Conservation (phyloP, 2,329 filamentous ascomycete species). For the Coniella lustricola region DNA sequence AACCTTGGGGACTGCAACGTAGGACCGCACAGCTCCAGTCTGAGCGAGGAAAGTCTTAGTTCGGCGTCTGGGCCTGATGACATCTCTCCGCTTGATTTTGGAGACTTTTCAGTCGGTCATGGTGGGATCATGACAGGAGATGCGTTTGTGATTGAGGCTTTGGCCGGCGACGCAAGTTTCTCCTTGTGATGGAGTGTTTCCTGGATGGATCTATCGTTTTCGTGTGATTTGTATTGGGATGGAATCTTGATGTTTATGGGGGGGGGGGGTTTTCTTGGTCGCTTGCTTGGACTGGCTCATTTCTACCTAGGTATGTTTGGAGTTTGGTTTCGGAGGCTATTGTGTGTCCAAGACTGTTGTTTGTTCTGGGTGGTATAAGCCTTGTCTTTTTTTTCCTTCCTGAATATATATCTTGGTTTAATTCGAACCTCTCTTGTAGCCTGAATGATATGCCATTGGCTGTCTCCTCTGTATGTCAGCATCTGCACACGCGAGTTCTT, state of each 20-base stretch:
- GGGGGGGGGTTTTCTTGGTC: too few relatives aligned
- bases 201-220: constrained; percentile 13
- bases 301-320: too few relatives aligned
- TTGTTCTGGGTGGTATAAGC: not conserved
- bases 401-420: too few relatives aligned
- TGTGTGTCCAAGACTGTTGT: too few relatives aligned
- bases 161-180: constrained; percentile 30
- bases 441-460: too few relatives aligned
- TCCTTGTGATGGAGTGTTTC: constrained; percentile 29
- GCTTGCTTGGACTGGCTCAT: too few relatives aligned
- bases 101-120: constrained; percentile 18
- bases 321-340: too few relatives aligned
- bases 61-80: constrained; percentile 40
- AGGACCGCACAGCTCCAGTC: constrained; percentile 36
- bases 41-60: constrained; percentile 53
- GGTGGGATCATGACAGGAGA: constrained; percentile 9
- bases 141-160: constrained; percentile 31
- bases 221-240: not conserved
- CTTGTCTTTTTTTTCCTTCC: too few relatives aligned
- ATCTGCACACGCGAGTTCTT: too few relatives aligned
- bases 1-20: constrained; percentile 44
- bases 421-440: too few relatives aligned
- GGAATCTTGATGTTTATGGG: too few relatives aligned
- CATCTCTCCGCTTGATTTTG: constrained; percentile 37
- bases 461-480: too few relatives aligned